Evolutionary conservation across 306 rosid species (phyloP).

Genomic region (Styphnolobium japonicum): DNA sequence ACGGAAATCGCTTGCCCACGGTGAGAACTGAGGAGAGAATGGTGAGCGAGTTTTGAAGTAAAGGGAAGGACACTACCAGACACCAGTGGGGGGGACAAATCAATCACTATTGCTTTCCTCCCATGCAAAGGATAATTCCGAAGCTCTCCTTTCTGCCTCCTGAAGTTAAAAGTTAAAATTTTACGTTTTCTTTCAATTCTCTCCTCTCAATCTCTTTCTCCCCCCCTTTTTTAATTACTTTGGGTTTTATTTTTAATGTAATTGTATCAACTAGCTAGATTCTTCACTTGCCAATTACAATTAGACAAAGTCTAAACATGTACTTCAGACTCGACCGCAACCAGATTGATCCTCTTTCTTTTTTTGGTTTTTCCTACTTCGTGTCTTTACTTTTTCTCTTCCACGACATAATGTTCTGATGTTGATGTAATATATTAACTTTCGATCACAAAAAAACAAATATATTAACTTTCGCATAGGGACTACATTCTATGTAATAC

Average conservation of each 20-base stretch:
- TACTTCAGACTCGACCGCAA: not conserved
- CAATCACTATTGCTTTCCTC: too few species aligned
- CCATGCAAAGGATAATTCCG: too few species aligned
- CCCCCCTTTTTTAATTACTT: not conserved
- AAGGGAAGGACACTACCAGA: not conserved
- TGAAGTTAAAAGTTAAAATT: too few species aligned
- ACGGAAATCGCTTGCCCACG: slow-evolving; percentile 19
- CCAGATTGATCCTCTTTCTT: not conserved
- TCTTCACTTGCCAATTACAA: too few species aligned
- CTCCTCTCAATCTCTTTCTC: too few species aligned
- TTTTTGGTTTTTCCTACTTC: not conserved
- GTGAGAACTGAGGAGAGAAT: not conserved
- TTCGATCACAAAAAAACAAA: too few species aligned
- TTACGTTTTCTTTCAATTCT: too few species aligned
- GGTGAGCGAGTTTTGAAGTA: not conserved
- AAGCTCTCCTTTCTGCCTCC: too few species aligned
- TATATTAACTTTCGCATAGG: not conserved
- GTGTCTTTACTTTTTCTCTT: not conserved
- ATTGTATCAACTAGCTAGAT: not conserved
- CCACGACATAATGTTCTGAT: not conserved
- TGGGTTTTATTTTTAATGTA: not conserved
- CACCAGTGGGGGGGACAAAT: too few species aligned
- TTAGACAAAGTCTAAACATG: too few species aligned
- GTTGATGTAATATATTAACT: not conserved
- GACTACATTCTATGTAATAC: not conserved